phyloP scores from a whole-genome alignment of 345 rosid genomes.

The Heritiera fomes region DNA sequence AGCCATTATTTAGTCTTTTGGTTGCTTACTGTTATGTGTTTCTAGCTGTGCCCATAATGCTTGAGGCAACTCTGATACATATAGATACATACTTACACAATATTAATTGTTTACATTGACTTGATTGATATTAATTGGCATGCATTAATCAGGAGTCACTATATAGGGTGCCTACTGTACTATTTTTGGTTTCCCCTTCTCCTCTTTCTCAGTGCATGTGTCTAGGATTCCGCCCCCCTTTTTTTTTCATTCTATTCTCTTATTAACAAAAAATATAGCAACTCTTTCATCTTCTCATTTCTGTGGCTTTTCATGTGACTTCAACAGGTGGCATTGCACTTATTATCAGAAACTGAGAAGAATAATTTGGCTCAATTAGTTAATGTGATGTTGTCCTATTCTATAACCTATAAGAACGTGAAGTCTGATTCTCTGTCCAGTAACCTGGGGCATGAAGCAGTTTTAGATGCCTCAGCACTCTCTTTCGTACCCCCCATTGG shows the following conservation, averaged over 20 bases:
- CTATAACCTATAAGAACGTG: conserved; percentile 61
- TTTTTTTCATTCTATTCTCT: neutral
- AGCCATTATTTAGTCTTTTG: neutral
- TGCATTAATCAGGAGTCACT: neutral
- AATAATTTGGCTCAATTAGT: conserved; percentile 61
- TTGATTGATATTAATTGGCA: neutral
- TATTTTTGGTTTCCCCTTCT: neutral
- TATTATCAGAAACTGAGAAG: conserved; percentile 74
- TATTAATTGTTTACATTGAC: conserved; percentile 6
- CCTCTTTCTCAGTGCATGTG: neutral
- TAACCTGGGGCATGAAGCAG: conserved; percentile 46
- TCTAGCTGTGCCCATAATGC: neutral
- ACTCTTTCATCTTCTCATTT: neutral
- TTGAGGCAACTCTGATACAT: neutral
- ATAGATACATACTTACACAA: neutral
- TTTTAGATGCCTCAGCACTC: conserved; percentile 51
- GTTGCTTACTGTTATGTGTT: neutral
- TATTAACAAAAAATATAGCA: neutral
- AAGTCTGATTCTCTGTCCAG: conserved; percentile 47
- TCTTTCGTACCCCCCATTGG: conserved; percentile 71
- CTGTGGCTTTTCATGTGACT: conserved; percentile 6
- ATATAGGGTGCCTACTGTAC: neutral
- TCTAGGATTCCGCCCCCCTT: neutral
- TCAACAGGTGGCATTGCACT: conserved; percentile 82
- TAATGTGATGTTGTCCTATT: conserved; percentile 71